These are phyloP conservation scores for Trametes pubescens DNA, from an alignment of 1,284 basidiomycete species.

Conservation along the genomic window DNA sequence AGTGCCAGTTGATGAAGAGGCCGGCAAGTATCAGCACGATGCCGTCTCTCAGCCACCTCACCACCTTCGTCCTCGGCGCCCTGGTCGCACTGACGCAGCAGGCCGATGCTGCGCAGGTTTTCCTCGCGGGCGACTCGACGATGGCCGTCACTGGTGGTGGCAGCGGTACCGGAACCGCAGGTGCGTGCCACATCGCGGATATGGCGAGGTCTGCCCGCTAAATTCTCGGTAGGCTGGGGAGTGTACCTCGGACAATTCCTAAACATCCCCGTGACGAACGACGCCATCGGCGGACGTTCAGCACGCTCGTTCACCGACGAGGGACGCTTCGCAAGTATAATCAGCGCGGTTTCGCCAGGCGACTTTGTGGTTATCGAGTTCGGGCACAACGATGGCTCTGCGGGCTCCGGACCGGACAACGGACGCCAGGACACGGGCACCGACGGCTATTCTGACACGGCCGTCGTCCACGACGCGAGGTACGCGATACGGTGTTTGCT, in stretches of 20 bases:
- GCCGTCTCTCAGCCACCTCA: neutral
- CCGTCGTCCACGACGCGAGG: neutral
- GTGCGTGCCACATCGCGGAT: neutral
- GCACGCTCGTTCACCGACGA: slow-evolving; percentile 49
- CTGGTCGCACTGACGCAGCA: neutral
- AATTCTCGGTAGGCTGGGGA: slow-evolving; percentile 50
- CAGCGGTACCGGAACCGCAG: slow-evolving; percentile 21
- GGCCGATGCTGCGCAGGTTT: slow-evolving; percentile 37
- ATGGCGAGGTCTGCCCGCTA: neutral
- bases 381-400: slow-evolving; percentile 52
- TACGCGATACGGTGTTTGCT: neutral
- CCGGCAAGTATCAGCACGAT: neutral
- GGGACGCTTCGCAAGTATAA: slow-evolving; percentile 24
- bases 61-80: neutral
- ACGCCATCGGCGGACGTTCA: slow-evolving; percentile 54
- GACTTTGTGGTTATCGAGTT: slow-evolving; percentile 57
- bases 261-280: slow-evolving; percentile 52
- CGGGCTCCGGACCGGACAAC: slow-evolving; percentile 27
- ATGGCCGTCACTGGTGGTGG: slow-evolving; percentile 40
- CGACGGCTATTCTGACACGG: slow-evolving; percentile 27
- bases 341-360: slow-evolving; percentile 29
- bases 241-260: slow-evolving; percentile 52
- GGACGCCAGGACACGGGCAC: slow-evolving; percentile 28
- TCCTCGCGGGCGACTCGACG: slow-evolving; percentile 58
- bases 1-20: neutral